Evolutionary conservation across 148 eudicot species (phyloP).

Genomic region (Limonium bicolor): DNA sequence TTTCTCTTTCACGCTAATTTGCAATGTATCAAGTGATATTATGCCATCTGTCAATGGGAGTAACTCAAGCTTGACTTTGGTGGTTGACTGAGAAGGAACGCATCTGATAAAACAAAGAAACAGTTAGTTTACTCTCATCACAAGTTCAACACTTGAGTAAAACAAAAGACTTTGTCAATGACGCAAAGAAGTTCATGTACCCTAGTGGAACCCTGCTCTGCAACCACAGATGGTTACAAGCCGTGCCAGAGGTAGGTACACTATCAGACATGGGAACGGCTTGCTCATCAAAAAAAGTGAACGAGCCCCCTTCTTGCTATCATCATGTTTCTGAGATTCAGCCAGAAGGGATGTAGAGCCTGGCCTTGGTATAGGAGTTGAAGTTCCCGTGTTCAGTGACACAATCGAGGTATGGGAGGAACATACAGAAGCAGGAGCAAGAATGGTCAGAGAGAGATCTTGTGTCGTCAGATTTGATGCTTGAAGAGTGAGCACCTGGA

Average conservation of each 20-base stretch:
- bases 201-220: constrained; percentile 94
- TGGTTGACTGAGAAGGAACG: constrained; percentile 80
- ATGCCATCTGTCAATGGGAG: constrained; percentile 95
- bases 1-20: constrained; percentile 72
- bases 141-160: too few species aligned
- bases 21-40: constrained; percentile 85
- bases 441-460: constrained; percentile 73
- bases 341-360: constrained; percentile 18
- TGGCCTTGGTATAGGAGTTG: constrained; percentile 29
- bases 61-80: constrained; percentile 87
- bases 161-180: too few species aligned
- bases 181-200: too few species aligned
- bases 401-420: constrained; percentile 70
- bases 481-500: constrained; percentile 90
- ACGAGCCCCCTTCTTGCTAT: constrained; percentile 12
- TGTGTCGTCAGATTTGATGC: constrained; percentile 90
- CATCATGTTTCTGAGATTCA: constrained; percentile 19
- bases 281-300: constrained; percentile 30
- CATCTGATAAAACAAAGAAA: constrained; percentile 51
- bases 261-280: constrained; percentile 37
- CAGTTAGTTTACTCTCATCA: too few species aligned
- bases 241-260: constrained; percentile 55
- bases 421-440: constrained; percentile 83
- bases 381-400: constrained; percentile 53
- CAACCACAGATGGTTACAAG: constrained; percentile 88